Evolutionary conservation across 441 rosid genomes (phyloP), one percentile per base, ranked within the genome.

Genomic region (Daphne laureola): DNA sequence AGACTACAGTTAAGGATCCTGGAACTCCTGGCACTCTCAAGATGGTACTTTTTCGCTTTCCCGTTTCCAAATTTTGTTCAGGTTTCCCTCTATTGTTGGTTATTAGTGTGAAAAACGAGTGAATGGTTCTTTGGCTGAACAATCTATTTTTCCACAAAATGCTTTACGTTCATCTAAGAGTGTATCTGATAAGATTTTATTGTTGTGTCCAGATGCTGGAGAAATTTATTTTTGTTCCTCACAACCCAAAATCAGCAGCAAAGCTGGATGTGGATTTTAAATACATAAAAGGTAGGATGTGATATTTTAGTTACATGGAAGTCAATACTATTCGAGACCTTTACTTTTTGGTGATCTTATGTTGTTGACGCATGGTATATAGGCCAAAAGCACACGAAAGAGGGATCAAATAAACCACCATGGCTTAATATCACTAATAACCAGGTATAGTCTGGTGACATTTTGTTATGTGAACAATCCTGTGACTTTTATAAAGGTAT

Each of bases 361-460:
- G 0, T 26, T 18, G 46, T 47, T 44, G 45, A 2, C 14, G 4
- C 48, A 42, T 49, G 54, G 50, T 54, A 16, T 45, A 27, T 69
- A 91, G 98, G 81, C 67, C 84, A 83, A 58, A 91, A 69, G 63
- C 67, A 78, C 65, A 88, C 93, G 1, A 88, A 84, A 67, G 85
- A 84, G 73, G 93, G 78, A 65, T 82, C 96, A 44, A 77, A 78
- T 25, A 80, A 84, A 76, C 87, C 90, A 45, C 85, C 96, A n/a
- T 75, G 81, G 96, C 88, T 88, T 66, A 88, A 86, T 76, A 81
- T 91, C 44, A 76, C 85, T 25, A 77, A 74, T 49, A 70, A 58
- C 64, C 90, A 82, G 92, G 96, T 83, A 62, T 21, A 25, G 17
- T 12, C 17, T 6, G 14, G 54, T 23, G 3, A 52, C 8, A 40